These are phyloP conservation scores for Rhizopogon vulgaris DNA, from an alignment of 768 basidiomycete species.

Conservation along the genomic window DNA sequence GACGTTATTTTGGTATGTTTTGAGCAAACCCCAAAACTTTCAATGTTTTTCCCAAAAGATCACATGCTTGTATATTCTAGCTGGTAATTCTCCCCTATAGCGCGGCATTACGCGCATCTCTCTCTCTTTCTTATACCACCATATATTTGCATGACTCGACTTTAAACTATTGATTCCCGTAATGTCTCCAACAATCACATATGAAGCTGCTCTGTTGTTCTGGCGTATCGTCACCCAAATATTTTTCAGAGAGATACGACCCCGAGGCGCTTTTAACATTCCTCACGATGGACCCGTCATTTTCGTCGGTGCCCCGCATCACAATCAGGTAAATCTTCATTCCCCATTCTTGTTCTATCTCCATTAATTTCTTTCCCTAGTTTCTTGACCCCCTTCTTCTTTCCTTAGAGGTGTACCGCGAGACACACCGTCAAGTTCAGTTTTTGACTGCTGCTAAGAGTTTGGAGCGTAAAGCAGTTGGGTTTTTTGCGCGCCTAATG, in stretches of 20 bases:
- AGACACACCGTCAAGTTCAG: conserved; percentile 74
- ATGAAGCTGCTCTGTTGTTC: conserved; percentile 76
- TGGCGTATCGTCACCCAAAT: conserved; percentile 85
- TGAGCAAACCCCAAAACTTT: background rate
- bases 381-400: conserved; percentile 90
- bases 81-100: background rate
- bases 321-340: conserved; percentile 63
- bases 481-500: conserved; percentile 78
- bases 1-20: background rate
- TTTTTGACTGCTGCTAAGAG: conserved; percentile 89
- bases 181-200: conserved; percentile 30
- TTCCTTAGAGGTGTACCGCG: conserved; percentile 78
- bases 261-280: conserved; percentile 91
- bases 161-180: conserved; percentile 2
- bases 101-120: background rate
- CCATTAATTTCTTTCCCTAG: conserved; percentile 33
- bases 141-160: conserved; percentile 8
- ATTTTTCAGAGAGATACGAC: conserved; percentile 94
- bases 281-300: conserved; percentile 87
- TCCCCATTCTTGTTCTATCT: conserved; percentile 4
- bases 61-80: background rate
- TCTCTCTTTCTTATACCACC: background rate
- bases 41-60: no score
- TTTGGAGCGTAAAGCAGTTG: conserved; percentile 73
- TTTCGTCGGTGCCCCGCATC: conserved; percentile 89